Evolutionary conservation across 805 yeast genomes (phyloP), one percentile per base, ranked within the genome.

Genomic region (Candida silvatica): DNA sequence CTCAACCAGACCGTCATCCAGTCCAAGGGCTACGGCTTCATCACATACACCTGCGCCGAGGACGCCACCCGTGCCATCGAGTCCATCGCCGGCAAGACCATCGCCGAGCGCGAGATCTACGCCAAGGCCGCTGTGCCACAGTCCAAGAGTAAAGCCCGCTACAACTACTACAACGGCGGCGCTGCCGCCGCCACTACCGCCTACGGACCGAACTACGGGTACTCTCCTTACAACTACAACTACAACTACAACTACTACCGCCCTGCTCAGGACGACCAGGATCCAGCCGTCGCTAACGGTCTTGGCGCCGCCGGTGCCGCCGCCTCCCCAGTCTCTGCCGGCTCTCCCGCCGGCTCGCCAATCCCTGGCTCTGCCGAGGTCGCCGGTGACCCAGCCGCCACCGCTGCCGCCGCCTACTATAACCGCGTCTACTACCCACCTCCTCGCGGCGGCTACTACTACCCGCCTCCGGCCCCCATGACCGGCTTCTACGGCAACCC

Each of bases 51-150:
- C 33, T 60, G 67, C 39, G 74, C 77, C 44, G 81, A 71, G 33
- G 66, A 67, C 30, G 94, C 85, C 49, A 59, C 69, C 49, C 62
- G 66, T 52, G 95, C 94, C n/a, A 73, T 55, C 20, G 45, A 39
- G n/a, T 43, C 48, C 16, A 47, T 53, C 24, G 46, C 47, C 15
- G 59, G 56, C 23, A 49, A 53, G 37, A 44, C 39, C 11, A 49
- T 59, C 20, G 49, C 51, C 5, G 62, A 54, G n/a, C 48, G 62
- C 38, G 57, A 62, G 36, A 63, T 77, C 34, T 67, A 64, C 40
- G 67, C 74, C 34, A 72, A 67, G 49, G 62, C 63, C 51, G 80
- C 81, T 4, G 64, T 66, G 35, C 72, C 56, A 15, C 76, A 25
- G 59, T 41, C 42, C 8, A 42, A 17, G 37, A 47, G 27, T 33